Base-by-base conservation (phyloP, 208 protist species). In the Leishmania braziliensis region DNA sequence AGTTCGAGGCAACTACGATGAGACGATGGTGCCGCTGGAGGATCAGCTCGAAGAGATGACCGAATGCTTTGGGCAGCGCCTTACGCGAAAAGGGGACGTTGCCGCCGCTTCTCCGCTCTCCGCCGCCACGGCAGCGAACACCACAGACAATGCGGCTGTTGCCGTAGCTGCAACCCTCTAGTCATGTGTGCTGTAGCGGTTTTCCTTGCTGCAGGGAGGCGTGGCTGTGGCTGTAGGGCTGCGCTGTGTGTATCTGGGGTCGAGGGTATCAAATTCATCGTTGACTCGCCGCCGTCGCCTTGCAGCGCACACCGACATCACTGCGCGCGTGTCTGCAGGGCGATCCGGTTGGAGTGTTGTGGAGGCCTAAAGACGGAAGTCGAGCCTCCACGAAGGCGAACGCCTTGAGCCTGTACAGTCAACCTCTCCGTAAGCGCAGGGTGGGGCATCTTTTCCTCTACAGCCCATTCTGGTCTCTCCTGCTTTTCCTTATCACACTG, bases 1-100 rank as follows among this genome's bases (percentile, higher is more conserved):
- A 62, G 85, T 96, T 46, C 91, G 86, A 16, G 77, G 81, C 39
- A 89, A 90, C 83, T 96, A 96, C 77, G 93, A 96, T 79, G 85
- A 83, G 63, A 94, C 93, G 14, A 96, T 96, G 93, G 82, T 94
- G 74, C 85, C 93, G 18, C 81, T 96, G 39, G 83, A 96, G 60
- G 90, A 93, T 50, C 80, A 87, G 71, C 81, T 96, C 16, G 93
- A 95, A 78, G 83, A 87, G 23, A 79, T 86, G 73, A 94, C 91
- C 23, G 84, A 82, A 50, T 86, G 85, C 33, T 95, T 96, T 85
- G 26, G 90, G 29, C 66, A 70, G 46, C 77, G 85, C 78, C 79
- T 87, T 36, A 74, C 83, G 10, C 76, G 68, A 10, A 85, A 78
- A 36, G 60, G 62, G 8, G 69, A 84, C 16, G 51, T 54, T 12